Base-by-base conservation (phyloP, 305 asterid genomes). In the Fraxinus xanthoxyloides region DNA sequence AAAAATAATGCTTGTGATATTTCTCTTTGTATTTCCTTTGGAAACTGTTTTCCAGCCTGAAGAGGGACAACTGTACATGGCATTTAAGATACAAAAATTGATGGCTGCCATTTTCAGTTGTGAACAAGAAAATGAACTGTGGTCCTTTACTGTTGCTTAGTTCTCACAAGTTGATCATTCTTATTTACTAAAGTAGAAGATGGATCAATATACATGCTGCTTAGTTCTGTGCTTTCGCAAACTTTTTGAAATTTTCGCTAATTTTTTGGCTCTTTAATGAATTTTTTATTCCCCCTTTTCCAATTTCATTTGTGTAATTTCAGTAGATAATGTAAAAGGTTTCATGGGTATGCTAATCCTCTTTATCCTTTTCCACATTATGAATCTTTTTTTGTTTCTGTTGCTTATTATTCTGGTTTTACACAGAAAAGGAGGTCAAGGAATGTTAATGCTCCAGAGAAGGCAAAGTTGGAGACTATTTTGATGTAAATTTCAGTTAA, bases 331-430 rank as follows among this genome's bases (percentile, higher is more conserved):
- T 77, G 61, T 51, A 59, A 70, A 54, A 24, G 38, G 73, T 72
- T 34, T 56, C 4, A 15, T 72, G 3, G 30, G 75, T 61, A 28
- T 54, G 24, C 34, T 15, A 82, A 30, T 32, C 6, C 9, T 76
- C 48, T 59, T 5, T 76, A 21, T 56, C 30, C 19, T 75, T 17
- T 38, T 77, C 38, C 21, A 1, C 21, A 15, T 1, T 28, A 28
- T 65, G 12, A 69, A 67, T 4, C 9, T 72, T 74, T 40, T 67
- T 10, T 51, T 72, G 21, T 7, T 79, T 28, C 51, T 63, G 72
- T 76, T 72, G 78, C 76, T 67, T 77, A 24, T 84, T 72, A 19
- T 77, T 77, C 83, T 81, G 83, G 87, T 69, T 65, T 72, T 30
- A 76, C 54, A 38, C 15, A 67, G 76, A 78, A 69, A 82, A 19